Percentiles rank a stretch among this genome's conserved stretches.
phyloP scores from a whole-genome alignment of 129 eudicot genomes.

The Pseudognaphalium luteoalbum region DNA sequence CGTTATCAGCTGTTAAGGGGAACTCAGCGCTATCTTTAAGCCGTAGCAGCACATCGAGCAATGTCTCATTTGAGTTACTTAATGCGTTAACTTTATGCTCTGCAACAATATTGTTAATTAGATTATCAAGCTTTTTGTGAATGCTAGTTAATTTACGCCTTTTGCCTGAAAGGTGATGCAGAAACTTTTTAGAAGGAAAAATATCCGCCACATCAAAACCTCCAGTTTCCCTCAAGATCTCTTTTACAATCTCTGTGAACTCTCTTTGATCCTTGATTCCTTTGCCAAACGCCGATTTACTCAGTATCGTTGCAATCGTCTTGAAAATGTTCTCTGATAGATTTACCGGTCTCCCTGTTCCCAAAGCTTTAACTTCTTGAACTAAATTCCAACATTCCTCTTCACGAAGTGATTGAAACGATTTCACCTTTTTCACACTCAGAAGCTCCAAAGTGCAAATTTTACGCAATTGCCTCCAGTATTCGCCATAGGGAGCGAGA shows the following conservation, averaged over 20 bases:
- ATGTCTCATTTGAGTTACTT: slow-evolving; percentile 22
- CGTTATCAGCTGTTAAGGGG: slow-evolving; percentile 35
- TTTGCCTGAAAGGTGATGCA: slow-evolving; percentile 33
- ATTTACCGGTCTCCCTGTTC: slow-evolving; percentile 24
- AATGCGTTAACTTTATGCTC: slow-evolving; percentile 18
- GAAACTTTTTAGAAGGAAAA: slow-evolving; percentile 34
- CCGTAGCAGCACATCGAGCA: slow-evolving; percentile 36
- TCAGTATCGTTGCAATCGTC: slow-evolving; percentile 19
- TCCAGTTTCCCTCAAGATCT: slow-evolving; percentile 27
- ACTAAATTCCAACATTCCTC: slow-evolving; percentile 35
- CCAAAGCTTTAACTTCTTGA: slow-evolving; percentile 21
- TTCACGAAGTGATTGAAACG: slow-evolving; percentile 31
- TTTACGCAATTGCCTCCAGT: slow-evolving; percentile 34
- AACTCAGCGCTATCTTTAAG: slow-evolving; percentile 30
- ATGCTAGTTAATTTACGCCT: slow-evolving; percentile 19
- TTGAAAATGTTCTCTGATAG: slow-evolving; percentile 26
- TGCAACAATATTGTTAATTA: slow-evolving; percentile 27
- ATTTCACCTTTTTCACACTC: slow-evolving; percentile 36
- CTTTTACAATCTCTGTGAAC: slow-evolving; percentile 28
- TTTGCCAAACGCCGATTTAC: slow-evolving; percentile 35
- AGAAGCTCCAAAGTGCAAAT: slow-evolving; percentile 37
- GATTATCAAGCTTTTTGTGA: slow-evolving; percentile 29
- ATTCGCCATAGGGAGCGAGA: slow-evolving; percentile 35
- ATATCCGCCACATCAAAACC: slow-evolving; percentile 38
- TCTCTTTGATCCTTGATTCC: slow-evolving; percentile 27